These are phyloP conservation scores for Brassica cretica DNA, from an alignment of 345 rosid genomes.

Conservation along the genomic window DNA sequence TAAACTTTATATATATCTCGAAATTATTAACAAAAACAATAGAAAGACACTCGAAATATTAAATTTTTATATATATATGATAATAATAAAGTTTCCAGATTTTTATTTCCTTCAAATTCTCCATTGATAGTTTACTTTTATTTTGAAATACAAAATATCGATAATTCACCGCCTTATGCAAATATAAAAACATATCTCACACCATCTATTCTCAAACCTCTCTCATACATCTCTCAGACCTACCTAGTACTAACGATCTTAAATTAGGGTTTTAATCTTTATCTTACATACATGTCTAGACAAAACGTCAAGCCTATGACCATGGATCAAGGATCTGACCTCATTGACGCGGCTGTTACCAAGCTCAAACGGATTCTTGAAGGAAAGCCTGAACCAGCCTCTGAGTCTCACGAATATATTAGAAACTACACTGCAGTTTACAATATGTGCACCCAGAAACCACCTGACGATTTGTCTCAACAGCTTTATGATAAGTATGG, in stretches of 20 bases:
- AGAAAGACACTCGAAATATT: too few relatives aligned
- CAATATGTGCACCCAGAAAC: conserved; percentile 69
- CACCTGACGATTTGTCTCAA: conserved; percentile 61
- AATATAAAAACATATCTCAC: too few relatives aligned
- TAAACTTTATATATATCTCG: too few relatives aligned
- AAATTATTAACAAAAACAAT: too few relatives aligned
- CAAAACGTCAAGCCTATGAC: conserved; percentile 22
- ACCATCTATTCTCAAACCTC: too few relatives aligned
- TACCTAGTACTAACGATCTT: background rate
- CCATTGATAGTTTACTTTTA: background rate
- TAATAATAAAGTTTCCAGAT: too few relatives aligned
- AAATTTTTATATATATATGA: too few relatives aligned
- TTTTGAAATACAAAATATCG: background rate
- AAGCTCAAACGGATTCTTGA: conserved; percentile 70
- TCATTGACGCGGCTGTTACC: conserved; percentile 52
- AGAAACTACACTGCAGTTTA: conserved; percentile 63
- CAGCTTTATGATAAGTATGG: conserved; percentile 13
- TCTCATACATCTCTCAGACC: too few relatives aligned
- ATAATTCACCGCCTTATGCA: too few relatives aligned
- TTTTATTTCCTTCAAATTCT: background rate
- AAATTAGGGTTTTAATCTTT: too few relatives aligned
- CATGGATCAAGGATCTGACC: conserved; percentile 63
- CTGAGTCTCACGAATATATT: conserved; percentile 50
- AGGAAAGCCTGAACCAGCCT: conserved; percentile 45
- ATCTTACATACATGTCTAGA: background rate